Evolutionary conservation across 169 alveolate species (phyloP).

Genomic region (Cryptosporidium viatorum): DNA sequence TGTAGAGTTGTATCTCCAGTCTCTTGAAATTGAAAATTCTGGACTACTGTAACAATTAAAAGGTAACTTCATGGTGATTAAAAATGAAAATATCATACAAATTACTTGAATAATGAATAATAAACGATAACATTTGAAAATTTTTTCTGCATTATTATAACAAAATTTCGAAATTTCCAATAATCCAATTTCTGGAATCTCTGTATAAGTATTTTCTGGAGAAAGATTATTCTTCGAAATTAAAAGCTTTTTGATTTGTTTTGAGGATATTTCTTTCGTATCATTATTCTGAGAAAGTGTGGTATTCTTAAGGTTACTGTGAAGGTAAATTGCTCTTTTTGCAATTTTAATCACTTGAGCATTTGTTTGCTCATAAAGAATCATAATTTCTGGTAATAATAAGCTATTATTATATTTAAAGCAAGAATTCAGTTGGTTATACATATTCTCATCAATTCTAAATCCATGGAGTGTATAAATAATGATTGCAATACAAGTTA

Average conservation of each 20-base stretch:
- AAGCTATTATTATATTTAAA: conserved; percentile 21
- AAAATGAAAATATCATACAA: conserved; percentile 30
- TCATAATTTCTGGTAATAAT: conserved; percentile 47
- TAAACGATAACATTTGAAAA: conserved; percentile 31
- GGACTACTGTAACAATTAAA: conserved; percentile 8
- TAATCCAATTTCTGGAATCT: conserved; percentile 43
- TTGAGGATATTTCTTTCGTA: background rate
- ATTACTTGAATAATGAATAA: conserved; percentile 14
- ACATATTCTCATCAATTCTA: conserved; percentile 40
- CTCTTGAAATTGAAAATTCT: background rate
- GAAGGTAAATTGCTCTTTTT: conserved; percentile 48
- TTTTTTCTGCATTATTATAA: conserved; percentile 2
- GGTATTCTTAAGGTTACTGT: conserved; percentile 27
- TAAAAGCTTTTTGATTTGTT: background rate
- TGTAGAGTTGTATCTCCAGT: background rate
- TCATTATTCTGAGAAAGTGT: background rate
- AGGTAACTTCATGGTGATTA: conserved; percentile 40
- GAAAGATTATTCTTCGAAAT: background rate
- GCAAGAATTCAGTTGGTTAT: conserved; percentile 28
- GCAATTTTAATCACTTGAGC: conserved; percentile 18
- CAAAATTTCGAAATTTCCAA: conserved; percentile 17
- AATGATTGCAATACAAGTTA: conserved; percentile 34
- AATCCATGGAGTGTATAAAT: conserved; percentile 28
- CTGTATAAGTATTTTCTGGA: conserved; percentile 31
- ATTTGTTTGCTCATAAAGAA: conserved; percentile 56